Base-by-base conservation (phyloP, 179 eudicot species). In the Drosera spatulata region DNA sequence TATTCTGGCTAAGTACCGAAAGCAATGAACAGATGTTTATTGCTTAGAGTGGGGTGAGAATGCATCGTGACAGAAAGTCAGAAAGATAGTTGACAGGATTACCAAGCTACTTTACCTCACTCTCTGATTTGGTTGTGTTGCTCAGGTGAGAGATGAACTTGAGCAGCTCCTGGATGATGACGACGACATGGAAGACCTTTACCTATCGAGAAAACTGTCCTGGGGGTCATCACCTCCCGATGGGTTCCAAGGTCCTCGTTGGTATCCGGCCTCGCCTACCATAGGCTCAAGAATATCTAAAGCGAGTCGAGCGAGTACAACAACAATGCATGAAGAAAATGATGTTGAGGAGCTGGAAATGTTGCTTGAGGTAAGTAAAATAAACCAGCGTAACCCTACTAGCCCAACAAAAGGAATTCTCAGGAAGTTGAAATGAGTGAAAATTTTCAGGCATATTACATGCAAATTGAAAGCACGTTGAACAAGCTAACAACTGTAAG, bases 301-400 rank as follows among this genome's bases (percentile, higher is more conserved):
- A 74, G 61, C 80, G 86, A 88, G 96, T 89, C 62, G 8, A 39
- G 10, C 40, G 47, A 86, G 88, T 61, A 81, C 70, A 33, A 62
- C 60, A 11, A 76, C 90, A 9, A 40, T 45, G 43, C 84, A 76
- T 10, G 81, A 71, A n/a, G 39, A 22, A 22, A 22, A 22, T 55
- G 90, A 89, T 61, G 88, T 89, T 22, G 96, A 89, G 58, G 95
- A 89, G 72, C 95, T 89, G 33, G 96, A 89, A 69, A 86, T 89
- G 96, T 67, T 89, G 66, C 88, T 89, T 9, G 96, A 89, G 95
- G 95, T 86, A 44, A 59, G 53, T 5, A 49, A 9, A 6, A 43
- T 57, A 2, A 2, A 39, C 11, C 47, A n/a, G 4, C 10, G 14
- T 7, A 57, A 40, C 61, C 3, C 48, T 11, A 7, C 10, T 57